Evolutionary conservation across 768 basidiomycete genomes (phyloP).

Genomic region (Leccinum disarticulatum): DNA sequence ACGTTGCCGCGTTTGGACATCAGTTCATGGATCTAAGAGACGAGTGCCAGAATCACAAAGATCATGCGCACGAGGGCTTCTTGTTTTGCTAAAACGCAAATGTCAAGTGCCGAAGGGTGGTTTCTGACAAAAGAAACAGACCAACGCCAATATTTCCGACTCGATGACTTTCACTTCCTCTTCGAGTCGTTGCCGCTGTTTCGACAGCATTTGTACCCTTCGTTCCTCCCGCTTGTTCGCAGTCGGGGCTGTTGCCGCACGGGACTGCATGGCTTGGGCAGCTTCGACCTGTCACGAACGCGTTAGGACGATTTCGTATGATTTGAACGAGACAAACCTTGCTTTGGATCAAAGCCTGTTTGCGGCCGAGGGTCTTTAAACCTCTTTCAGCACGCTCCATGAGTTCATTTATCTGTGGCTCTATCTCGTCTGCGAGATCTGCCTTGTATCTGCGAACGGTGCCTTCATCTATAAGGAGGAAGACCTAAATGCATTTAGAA

Average conservation of each 20-base stretch:
- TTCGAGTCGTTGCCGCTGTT: conserved; percentile 68
- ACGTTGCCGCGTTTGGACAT: background rate
- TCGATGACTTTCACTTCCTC: conserved; percentile 59
- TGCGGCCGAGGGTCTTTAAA: conserved; percentile 57
- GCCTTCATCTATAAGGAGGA: conserved; percentile 69
- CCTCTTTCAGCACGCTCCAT: conserved; percentile 71
- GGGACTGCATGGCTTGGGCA: conserved; percentile 41
- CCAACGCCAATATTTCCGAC: conserved; percentile 59
- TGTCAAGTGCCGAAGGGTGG: conserved; percentile 4
- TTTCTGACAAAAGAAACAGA: conserved; percentile 21
- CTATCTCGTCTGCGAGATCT: conserved; percentile 75
- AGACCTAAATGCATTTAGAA: conserved; percentile 50
- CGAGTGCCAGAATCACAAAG: background rate
- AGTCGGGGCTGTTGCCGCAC: conserved; percentile 47
- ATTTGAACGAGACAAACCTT: conserved; percentile 46
- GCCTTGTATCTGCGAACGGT: conserved; percentile 74
- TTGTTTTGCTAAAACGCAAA: conserved; percentile 22
- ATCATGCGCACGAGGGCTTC: conserved; percentile 6
- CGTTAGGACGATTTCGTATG: background rate
- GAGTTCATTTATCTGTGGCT: conserved; percentile 76
- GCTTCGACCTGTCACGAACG: conserved; percentile 49
- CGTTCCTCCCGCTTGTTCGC: conserved; percentile 66
- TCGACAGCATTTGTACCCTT: conserved; percentile 60
- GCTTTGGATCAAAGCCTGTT: conserved; percentile 56
- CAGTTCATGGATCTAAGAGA: background rate